Evolutionary conservation across 148 eudicot genomes (phyloP).

Genomic region (Rhododendron simsii): DNA sequence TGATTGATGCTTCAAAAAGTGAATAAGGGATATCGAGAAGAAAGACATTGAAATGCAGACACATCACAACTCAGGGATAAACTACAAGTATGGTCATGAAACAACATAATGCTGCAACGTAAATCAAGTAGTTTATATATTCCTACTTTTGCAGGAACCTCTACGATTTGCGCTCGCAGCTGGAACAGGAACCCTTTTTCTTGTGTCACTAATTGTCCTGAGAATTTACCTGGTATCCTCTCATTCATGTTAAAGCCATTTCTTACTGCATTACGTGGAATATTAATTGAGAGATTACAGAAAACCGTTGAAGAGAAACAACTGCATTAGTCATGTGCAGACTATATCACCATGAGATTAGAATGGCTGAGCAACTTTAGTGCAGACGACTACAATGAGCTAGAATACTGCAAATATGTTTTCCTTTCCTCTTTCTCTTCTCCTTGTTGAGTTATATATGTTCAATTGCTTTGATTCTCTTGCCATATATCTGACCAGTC

Average conservation of each 20-base stretch:
- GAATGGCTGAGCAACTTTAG: background rate
- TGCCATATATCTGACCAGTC: background rate
- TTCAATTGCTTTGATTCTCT: background rate
- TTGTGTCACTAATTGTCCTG: conserved; percentile 76
- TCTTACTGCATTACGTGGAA: background rate
- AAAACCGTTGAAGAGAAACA: background rate
- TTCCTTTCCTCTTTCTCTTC: background rate
- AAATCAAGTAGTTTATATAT: background rate
- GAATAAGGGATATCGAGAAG: background rate
- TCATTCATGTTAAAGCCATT: conserved; percentile 1
- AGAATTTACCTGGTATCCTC: conserved; percentile 81
- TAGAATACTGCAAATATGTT: background rate
- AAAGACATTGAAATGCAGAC: background rate
- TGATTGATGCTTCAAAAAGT: background rate
- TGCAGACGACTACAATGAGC: background rate
- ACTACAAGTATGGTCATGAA: background rate
- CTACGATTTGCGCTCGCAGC: conserved; percentile 75
- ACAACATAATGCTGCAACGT: background rate
- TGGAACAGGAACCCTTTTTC: conserved; percentile 82
- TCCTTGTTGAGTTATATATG: background rate
- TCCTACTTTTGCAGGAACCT: conserved; percentile 66
- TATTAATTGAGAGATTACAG: background rate
- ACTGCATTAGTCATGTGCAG: background rate
- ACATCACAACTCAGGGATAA: background rate
- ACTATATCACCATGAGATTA: background rate